Evolutionary conservation across 2,329 filamentous ascomycete genomes (phyloP).

Genomic region (Trematosphaeria pertusa): DNA sequence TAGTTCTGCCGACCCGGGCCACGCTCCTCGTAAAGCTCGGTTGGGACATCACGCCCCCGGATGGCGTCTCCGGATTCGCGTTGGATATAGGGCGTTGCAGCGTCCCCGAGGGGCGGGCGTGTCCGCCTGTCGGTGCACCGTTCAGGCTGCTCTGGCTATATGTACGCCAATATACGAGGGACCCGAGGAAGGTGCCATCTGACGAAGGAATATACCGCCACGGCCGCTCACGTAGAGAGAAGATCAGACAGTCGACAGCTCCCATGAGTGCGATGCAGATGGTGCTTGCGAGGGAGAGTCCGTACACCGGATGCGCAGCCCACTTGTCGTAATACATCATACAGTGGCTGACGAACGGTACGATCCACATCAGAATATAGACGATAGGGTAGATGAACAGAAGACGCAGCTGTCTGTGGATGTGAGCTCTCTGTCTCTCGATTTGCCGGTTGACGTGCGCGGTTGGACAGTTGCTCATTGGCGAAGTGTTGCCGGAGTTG

Average conservation of each 20-base stretch:
- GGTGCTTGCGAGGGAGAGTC: conserved; percentile 62
- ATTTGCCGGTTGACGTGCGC: conserved; percentile 19
- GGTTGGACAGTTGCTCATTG: conserved; percentile 1
- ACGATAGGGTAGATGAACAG: conserved; percentile 79
- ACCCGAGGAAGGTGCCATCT: conserved; percentile 51
- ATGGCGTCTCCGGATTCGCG: conserved; percentile 7
- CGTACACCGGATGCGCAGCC: conserved; percentile 61
- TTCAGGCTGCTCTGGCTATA: neutral
- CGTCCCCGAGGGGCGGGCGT: neutral
- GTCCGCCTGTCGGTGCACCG: neutral
- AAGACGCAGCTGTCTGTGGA: conserved; percentile 72
- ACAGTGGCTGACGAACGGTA: conserved; percentile 72
- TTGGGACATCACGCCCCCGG: neutral
- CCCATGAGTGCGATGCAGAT: conserved; percentile 71
- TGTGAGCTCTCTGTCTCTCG: conserved; percentile 57
- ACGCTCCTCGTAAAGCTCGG: neutral
- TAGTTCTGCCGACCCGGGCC: conserved; percentile 6
- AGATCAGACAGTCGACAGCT: conserved; percentile 71
- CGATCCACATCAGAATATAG: conserved; percentile 75
- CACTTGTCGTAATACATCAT: conserved; percentile 64
- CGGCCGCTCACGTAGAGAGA: conserved; percentile 73
- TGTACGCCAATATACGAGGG: conserved; percentile 30
- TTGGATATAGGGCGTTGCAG: conserved; percentile 4
- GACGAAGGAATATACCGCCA: conserved; percentile 65
- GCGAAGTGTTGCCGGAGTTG: conserved; percentile 4